Conservation (phyloP, 176 grass and related monocot genomes). For the Saccharum spontaneum region DNA sequence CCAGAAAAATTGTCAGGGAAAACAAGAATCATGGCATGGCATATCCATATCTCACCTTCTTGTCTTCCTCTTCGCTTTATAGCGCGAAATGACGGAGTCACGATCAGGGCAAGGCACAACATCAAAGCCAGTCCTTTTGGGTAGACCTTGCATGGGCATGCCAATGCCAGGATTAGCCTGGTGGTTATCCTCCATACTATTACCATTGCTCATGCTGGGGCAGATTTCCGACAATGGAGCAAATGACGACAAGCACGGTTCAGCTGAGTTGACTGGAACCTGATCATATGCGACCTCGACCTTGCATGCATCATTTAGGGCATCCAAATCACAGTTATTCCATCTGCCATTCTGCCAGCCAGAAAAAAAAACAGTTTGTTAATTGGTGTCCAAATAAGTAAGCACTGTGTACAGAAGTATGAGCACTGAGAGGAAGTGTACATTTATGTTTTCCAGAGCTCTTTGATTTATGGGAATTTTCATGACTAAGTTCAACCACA, state of each 20-base stretch:
- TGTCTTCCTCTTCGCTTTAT: constrained; percentile 96
- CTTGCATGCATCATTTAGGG: constrained; percentile 28
- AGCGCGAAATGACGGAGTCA: constrained; percentile 66
- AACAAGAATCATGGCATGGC: neutral
- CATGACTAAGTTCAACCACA: neutral
- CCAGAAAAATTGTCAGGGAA: neutral
- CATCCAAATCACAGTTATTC: constrained; percentile 35
- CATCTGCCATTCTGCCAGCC: constrained; percentile 42
- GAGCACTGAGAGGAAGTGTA: neutral
- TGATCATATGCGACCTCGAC: constrained; percentile 47
- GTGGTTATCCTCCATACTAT: constrained; percentile 24
- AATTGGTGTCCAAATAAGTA: neutral
- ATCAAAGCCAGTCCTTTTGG: constrained; percentile 45
- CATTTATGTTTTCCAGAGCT: neutral
- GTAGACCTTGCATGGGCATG: constrained; percentile 38
- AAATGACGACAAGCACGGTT: constrained; percentile 55
- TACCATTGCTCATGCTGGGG: constrained; percentile 44
- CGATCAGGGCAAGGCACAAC: constrained; percentile 59
- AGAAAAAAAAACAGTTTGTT: neutral
- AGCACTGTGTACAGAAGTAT: neutral
- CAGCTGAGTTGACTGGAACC: constrained; percentile 48
- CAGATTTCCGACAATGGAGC: constrained; percentile 68
- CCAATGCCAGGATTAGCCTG: constrained; percentile 20
- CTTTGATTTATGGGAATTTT: neutral
- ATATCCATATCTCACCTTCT: constrained; percentile 59